A percentile compares a stretch with the other conserved stretches of the same genome.
Conservation (phyloP, 2,329 filamentous ascomycete species). For the Claviceps humidiphila region DNA sequence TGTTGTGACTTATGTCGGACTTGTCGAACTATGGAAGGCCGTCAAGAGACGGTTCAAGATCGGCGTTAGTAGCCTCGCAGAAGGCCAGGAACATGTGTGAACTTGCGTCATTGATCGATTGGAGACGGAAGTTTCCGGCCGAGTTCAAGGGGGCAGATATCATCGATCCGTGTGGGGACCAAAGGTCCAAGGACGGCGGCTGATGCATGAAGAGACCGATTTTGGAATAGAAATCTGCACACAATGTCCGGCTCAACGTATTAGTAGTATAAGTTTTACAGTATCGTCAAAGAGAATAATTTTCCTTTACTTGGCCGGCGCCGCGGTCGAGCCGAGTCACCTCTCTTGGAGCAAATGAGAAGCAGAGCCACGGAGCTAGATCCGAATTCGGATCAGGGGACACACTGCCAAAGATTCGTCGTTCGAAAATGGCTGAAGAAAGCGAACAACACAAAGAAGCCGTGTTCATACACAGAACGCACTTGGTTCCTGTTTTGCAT, state of each 20-base stretch:
- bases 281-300: constrained; percentile 17
- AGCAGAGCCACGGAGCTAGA: no score
- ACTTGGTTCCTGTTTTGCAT: no score
- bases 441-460: no score
- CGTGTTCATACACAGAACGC: no score
- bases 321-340: no score
- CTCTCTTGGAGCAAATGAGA: no score
- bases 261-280: constrained; percentile 2
- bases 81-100: constrained; percentile 1
- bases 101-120: no score
- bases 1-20: constrained; percentile 44
- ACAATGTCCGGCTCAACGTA: constrained; percentile 15
- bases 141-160: no score
- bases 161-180: background rate
- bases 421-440: no score
- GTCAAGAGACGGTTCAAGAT: constrained; percentile 39
- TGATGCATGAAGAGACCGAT: constrained; percentile 13
- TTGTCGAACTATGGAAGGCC: constrained; percentile 59
- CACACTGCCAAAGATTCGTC: no score
- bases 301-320: constrained; percentile 10
- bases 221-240: constrained; percentile 14
- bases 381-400: no score
- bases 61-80: constrained; percentile 16
- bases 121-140: no score
- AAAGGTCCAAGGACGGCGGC: background rate